These are phyloP conservation scores for Daldinia concentrica DNA, from an alignment of 495 filamentous ascomycete genomes.

Conservation along the genomic window DNA sequence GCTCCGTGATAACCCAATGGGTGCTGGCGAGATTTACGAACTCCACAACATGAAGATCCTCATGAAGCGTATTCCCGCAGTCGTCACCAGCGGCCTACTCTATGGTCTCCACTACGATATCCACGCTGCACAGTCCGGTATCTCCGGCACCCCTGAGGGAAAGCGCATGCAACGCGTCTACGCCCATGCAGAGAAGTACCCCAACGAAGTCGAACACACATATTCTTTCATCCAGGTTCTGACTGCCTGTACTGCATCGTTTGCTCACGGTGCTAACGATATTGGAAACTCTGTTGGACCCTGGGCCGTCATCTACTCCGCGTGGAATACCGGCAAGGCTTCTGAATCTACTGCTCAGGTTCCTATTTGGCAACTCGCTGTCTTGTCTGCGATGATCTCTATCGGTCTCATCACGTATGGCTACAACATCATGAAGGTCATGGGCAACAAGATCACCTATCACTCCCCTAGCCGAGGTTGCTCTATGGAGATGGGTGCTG, in stretches of 20 bases:
- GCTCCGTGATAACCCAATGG: conserved; percentile 73
- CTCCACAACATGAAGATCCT: conserved; percentile 68
- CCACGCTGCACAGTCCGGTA: conserved; percentile 71
- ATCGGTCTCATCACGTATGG: conserved; percentile 70
- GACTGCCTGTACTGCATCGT: conserved; percentile 70
- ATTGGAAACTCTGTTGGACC: conserved; percentile 73
- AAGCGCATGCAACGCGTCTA: conserved; percentile 70
- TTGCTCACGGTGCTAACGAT: conserved; percentile 75
- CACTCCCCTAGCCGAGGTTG: conserved; percentile 69
- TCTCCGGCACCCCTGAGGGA: conserved; percentile 71
- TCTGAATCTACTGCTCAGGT: conserved; percentile 63
- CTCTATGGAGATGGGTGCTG: conserved; percentile 73
- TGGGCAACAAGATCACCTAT: conserved; percentile 75
- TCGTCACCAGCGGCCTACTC: conserved; percentile 62
- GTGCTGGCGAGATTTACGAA: conserved; percentile 73
- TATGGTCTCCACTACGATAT: conserved; percentile 80
- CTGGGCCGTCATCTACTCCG: conserved; percentile 69
- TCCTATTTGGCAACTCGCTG: conserved; percentile 64
- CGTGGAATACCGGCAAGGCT: conserved; percentile 64
- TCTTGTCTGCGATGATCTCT: conserved; percentile 62
- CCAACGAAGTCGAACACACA: conserved; percentile 71
- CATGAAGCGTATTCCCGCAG: conserved; percentile 68
- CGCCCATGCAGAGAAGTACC: conserved; percentile 65
- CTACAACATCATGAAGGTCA: conserved; percentile 76
- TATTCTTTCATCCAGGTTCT: conserved; percentile 71